phyloP scores from a whole-genome alignment of 352 stramenopile genomes.

The Globisporangium carolinianum region DNA sequence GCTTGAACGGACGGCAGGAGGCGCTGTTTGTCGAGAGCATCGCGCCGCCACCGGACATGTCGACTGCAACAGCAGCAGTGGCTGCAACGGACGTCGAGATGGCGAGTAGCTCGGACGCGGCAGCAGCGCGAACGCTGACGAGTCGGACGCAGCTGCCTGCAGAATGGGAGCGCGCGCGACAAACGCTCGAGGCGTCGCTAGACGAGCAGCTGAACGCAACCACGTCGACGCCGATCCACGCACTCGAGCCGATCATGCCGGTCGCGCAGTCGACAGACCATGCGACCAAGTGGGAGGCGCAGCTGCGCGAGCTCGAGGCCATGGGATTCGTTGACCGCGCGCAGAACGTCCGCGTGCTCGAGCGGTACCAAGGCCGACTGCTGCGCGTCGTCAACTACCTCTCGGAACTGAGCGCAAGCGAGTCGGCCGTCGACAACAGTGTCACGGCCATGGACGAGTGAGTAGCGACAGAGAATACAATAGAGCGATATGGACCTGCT shows the following conservation, averaged over 20 bases:
- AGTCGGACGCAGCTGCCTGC: conserved; percentile 19
- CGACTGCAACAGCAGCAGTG: background rate
- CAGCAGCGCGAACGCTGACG: background rate
- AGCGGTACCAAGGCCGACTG: conserved; percentile 75
- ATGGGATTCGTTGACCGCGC: conserved; percentile 70
- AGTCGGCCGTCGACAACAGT: conserved; percentile 5
- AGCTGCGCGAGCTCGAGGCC: conserved; percentile 49
- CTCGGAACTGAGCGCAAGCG: conserved; percentile 40
- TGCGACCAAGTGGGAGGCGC: conserved; percentile 55
- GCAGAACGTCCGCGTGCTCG: conserved; percentile 63
- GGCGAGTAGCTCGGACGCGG: background rate
- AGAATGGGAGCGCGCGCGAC: conserved; percentile 38
- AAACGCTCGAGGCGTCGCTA: conserved; percentile 35
- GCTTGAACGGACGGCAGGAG: conserved; percentile 52
- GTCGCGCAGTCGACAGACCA: conserved; percentile 36
- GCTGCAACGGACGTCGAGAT: background rate
- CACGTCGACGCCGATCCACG: conserved; percentile 45
- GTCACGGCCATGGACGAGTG: conserved; percentile 39
- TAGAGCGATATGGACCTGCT: background rate
- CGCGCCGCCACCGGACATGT: background rate
- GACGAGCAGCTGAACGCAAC: conserved; percentile 40
- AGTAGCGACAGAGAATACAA: conserved; percentile 2
- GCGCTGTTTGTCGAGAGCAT: conserved; percentile 57
- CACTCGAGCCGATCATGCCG: conserved; percentile 59
- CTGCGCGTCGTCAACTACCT: conserved; percentile 81